phyloP scores from a whole-genome alignment of 1,284 basidiomycete species.

The Xerocomus cyaneibrunnescens region DNA sequence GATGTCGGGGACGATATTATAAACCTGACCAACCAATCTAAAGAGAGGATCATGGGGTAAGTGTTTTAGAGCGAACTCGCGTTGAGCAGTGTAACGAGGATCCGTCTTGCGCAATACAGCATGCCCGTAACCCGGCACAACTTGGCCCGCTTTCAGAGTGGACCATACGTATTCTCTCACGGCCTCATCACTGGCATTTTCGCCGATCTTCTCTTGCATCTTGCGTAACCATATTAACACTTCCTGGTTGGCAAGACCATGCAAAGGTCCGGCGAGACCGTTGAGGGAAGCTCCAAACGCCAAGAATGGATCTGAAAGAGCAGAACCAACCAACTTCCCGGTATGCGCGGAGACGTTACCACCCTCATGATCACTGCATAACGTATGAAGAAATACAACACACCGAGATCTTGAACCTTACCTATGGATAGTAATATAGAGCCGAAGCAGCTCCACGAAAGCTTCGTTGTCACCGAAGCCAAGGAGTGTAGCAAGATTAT shows the following conservation, averaged over 20 bases:
- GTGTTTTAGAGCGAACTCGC: constrained; percentile 92
- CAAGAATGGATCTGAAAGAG: constrained; percentile 97
- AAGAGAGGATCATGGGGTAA: constrained; percentile 86
- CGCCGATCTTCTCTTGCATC: constrained; percentile 86
- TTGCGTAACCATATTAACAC: constrained; percentile 87
- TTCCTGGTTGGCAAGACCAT: constrained; percentile 97
- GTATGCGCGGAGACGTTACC: constrained; percentile 98
- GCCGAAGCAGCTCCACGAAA: constrained; percentile 93
- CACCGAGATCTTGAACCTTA: constrained; percentile 19
- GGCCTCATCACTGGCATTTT: constrained; percentile 78
- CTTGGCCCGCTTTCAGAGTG: constrained; percentile 87
- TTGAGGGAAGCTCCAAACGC: constrained; percentile 92
- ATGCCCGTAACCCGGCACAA: constrained; percentile 95
- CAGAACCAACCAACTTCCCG: constrained; percentile 95
- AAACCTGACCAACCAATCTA: constrained; percentile 92
- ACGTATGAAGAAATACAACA: constrained; percentile 1
- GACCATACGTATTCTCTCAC: constrained; percentile 94
- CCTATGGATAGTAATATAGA: constrained; percentile 98
- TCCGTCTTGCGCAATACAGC: constrained; percentile 97
- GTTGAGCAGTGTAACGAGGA: constrained; percentile 95
- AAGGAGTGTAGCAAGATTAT: constrained; percentile 90
- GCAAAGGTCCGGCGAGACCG: constrained; percentile 95
- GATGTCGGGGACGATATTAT: constrained; percentile 91
- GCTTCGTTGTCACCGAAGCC: constrained; percentile 89
- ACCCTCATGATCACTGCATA: constrained; percentile 88